A percentile compares a stretch with the other conserved stretches of the same genome.
These are phyloP conservation scores for Penicillium pulvis DNA, from an alignment of 495 filamentous ascomycete species.

Conservation along the genomic window DNA sequence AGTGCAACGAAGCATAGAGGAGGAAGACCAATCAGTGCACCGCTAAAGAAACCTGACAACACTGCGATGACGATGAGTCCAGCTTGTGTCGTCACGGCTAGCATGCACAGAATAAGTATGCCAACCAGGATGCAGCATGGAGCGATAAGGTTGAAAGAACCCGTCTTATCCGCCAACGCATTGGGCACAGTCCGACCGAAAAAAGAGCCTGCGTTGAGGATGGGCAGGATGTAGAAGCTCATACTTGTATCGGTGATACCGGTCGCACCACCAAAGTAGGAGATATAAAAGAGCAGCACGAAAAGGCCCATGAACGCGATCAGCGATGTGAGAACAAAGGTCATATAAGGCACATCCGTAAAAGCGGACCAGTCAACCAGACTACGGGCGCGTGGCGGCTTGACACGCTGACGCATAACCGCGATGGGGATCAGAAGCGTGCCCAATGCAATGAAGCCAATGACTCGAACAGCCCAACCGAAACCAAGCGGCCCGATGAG, in stretches of 20 bases:
- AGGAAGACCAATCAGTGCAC: slow-evolving; percentile 37
- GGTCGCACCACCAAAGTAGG: slow-evolving; percentile 14
- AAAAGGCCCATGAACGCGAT: slow-evolving; percentile 32
- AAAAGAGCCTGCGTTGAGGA: slow-evolving; percentile 44
- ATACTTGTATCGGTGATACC: slow-evolving; percentile 13
- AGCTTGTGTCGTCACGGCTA: slow-evolving; percentile 27
- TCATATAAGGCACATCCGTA: slow-evolving; percentile 31
- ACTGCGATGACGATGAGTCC: slow-evolving; percentile 37
- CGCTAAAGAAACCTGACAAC: slow-evolving; percentile 23
- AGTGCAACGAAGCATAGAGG: slow-evolving; percentile 24
- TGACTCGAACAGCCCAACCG: slow-evolving; percentile 50
- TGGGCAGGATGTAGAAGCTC: slow-evolving; percentile 43
- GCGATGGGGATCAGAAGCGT: slow-evolving; percentile 42
- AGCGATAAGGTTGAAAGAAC: slow-evolving; percentile 37
- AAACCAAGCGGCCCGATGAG: slow-evolving; percentile 49
- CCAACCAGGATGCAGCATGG: slow-evolving; percentile 29
- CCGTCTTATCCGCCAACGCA: slow-evolving; percentile 39
- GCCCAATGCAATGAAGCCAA: slow-evolving; percentile 52
- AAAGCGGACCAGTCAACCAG: slow-evolving; percentile 36
- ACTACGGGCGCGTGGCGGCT: slow-evolving; percentile 14
- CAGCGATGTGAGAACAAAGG: slow-evolving; percentile 29
- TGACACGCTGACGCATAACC: slow-evolving; percentile 43
- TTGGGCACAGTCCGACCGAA: slow-evolving; percentile 42
- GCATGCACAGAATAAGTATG: slow-evolving; percentile 34
- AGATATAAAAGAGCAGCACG: slow-evolving; percentile 40